Conservation (phyloP, 805 yeast species). For the Saturnispora besseyi region DNA sequence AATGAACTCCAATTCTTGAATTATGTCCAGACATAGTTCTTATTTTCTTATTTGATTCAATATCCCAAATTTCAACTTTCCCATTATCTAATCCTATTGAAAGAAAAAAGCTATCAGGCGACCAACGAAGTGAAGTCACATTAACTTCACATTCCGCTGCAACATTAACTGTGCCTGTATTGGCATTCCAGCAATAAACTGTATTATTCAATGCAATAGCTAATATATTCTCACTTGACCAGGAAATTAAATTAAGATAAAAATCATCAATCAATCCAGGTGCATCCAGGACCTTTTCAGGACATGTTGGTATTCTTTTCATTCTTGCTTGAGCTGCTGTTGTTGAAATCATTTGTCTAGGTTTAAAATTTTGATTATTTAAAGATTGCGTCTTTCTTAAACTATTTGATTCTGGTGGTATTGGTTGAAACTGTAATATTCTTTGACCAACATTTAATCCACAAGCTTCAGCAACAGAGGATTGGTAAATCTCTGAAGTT, state of each 20-base stretch:
- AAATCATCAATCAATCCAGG: conserved; percentile 93
- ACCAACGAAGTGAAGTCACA: conserved; percentile 78
- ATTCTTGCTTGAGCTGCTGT: conserved; percentile 56
- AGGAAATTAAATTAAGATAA: conserved; percentile 74
- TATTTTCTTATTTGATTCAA: conserved; percentile 61
- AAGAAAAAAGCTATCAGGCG: conserved; percentile 79
- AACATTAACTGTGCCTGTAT: conserved; percentile 64
- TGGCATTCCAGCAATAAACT: conserved; percentile 90
- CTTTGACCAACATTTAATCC: conserved; percentile 78
- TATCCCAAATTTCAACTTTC: conserved; percentile 86
- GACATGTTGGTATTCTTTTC: conserved; percentile 74
- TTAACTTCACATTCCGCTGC: conserved; percentile 47
- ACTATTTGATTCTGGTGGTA: conserved; percentile 53
- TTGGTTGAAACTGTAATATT: conserved; percentile 78
- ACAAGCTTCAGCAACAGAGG: conserved; percentile 89
- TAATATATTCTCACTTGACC: conserved; percentile 75
- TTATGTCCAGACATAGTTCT: conserved; percentile 71
- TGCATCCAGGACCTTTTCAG: conserved; percentile 91
- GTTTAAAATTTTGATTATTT: conserved; percentile 14
- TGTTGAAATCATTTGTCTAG: conserved; percentile 25
- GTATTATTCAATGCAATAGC: conserved; percentile 83
- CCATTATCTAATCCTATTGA: conserved; percentile 84
- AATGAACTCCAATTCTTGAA: conserved; percentile 72
- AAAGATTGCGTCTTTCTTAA: conserved; percentile 18
- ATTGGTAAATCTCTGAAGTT: conserved; percentile 52